Evolutionary conservation across 202 grass and related monocot genomes (phyloP).

Genomic region (Carex arenaria): DNA sequence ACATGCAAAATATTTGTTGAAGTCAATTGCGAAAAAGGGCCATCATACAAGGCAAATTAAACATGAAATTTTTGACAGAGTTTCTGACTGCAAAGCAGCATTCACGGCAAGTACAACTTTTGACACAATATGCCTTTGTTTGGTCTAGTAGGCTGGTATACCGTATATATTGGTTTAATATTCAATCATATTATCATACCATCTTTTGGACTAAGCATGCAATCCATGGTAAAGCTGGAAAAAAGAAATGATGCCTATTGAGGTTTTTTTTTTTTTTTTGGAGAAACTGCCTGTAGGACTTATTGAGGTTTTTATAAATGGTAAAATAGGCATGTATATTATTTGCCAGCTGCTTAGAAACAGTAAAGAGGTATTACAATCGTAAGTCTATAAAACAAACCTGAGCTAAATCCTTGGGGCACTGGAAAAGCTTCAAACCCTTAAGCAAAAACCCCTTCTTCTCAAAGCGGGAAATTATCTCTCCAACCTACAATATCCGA

Average conservation of each 20-base stretch:
- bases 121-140: background rate
- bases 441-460: constrained; percentile 97
- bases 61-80: background rate
- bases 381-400: constrained; percentile 28
- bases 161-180: background rate
- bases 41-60: background rate
- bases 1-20: background rate
- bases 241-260: background rate
- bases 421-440: constrained; percentile 85
- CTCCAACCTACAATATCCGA: constrained; percentile 62
- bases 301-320: background rate
- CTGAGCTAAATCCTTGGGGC: constrained; percentile 90
- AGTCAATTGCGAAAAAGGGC: background rate
- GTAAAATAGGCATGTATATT: background rate
- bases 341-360: background rate
- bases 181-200: background rate
- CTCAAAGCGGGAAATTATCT: constrained; percentile 93
- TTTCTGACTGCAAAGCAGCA: background rate
- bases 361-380: background rate
- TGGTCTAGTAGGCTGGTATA: background rate
- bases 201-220: background rate
- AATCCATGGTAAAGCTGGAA: background rate
- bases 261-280: too few species aligned
- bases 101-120: background rate
- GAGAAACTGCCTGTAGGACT: too few species aligned